Evolutionary conservation across 164 flowering plant genomes (phyloP).

Genomic region (Macadamia tetraphylla): DNA sequence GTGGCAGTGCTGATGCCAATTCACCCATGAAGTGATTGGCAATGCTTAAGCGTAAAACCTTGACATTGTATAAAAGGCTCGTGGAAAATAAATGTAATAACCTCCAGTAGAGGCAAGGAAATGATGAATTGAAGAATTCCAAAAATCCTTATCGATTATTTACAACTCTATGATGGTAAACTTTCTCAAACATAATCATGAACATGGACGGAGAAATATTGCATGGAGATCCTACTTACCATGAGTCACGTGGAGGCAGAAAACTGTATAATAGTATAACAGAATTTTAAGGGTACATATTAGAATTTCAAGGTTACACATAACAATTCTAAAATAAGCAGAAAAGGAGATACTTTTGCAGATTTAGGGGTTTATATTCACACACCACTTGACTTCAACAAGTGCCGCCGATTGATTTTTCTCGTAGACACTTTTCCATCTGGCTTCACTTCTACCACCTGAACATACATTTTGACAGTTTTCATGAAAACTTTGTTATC

Average conservation of each 20-base stretch:
- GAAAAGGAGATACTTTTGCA: background rate
- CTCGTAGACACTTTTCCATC: conserved; percentile 61
- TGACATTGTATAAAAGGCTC: background rate
- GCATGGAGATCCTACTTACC: background rate
- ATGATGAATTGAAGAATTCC: background rate
- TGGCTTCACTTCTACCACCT: conserved; percentile 91
- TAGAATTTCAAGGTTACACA: background rate
- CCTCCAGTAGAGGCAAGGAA: background rate
- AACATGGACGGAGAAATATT: background rate
- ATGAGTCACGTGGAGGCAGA: background rate
- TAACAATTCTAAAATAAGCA: background rate
- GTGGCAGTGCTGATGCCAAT: too few species aligned
- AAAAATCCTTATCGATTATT: background rate
- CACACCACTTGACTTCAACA: conserved; percentile 88
- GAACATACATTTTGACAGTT: background rate
- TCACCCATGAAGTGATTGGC: too few species aligned
- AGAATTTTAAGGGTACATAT: background rate
- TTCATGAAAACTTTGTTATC: background rate
- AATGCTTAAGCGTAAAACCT: too few species aligned
- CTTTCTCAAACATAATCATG: background rate
- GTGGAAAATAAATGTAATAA: background rate
- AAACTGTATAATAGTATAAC: background rate
- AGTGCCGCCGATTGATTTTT: conserved; percentile 69
- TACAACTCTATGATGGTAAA: too few species aligned
- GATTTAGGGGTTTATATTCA: background rate